Evolutionary conservation across 495 filamentous ascomycete species (phyloP).

Genomic region (Xylaria curta): DNA sequence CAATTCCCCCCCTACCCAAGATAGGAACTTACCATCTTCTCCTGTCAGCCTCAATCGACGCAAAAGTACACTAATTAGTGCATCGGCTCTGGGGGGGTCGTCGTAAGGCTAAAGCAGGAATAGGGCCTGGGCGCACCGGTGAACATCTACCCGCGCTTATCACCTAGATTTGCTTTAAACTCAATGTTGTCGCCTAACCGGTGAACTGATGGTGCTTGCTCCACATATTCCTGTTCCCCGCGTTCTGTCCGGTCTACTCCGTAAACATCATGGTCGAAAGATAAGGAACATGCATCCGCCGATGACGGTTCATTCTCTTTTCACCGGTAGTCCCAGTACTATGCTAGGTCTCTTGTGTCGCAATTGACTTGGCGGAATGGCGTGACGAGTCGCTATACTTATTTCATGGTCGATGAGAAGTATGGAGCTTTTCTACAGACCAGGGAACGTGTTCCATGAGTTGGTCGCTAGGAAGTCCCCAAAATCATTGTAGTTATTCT

Average conservation of each 20-base stretch:
- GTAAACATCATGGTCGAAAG: constrained; percentile 1
- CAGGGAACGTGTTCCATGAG: constrained; percentile 25
- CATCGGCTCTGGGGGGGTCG: no score
- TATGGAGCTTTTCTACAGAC: not conserved
- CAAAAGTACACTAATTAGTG: no score
- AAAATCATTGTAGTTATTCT: constrained; percentile 21
- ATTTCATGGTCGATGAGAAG: not conserved
- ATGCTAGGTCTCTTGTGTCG: not conserved
- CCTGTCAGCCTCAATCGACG: constrained; percentile 7
- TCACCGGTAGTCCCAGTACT: not conserved
- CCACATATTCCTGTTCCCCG: constrained; percentile 13
- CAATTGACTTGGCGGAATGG: not conserved
- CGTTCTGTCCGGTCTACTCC: constrained; percentile 1
- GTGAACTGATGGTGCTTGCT: not conserved
- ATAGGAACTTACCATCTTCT: constrained; percentile 8
- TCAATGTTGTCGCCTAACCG: not conserved
- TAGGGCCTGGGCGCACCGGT: not conserved
- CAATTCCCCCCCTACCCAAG: constrained; percentile 3
- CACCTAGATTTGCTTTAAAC: not conserved
- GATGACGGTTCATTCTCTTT: not conserved
- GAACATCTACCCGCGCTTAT: constrained; percentile 13
- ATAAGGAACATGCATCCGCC: constrained; percentile 4
- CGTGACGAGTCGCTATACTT: not conserved
- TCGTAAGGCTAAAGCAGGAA: not conserved
- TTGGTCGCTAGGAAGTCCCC: constrained; percentile 21